phyloP scores from a whole-genome alignment of 192 early-diverging fungal species.

The Podila clonocystis region DNA sequence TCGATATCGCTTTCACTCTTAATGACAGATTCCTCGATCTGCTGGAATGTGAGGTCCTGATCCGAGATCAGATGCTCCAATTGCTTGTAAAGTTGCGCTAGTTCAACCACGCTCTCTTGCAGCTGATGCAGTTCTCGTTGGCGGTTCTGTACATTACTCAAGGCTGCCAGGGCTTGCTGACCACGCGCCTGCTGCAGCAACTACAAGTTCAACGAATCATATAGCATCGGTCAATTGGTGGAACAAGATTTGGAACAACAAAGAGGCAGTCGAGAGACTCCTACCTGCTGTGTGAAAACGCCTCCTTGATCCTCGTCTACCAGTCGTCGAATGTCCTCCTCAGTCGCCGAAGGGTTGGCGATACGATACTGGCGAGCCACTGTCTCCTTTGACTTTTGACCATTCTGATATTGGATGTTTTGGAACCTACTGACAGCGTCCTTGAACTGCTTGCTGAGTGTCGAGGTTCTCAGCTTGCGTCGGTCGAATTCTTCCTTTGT shows the following conservation, averaged over 20 bases:
- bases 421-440: slow-evolving; percentile 40
- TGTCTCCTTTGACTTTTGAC: slow-evolving; percentile 46
- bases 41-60: slow-evolving; percentile 31
- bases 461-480: slow-evolving; percentile 44
- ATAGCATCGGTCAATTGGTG: background rate
- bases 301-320: slow-evolving; percentile 32
- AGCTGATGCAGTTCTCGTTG: slow-evolving; percentile 31
- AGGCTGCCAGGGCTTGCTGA: slow-evolving; percentile 27
- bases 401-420: slow-evolving; percentile 33
- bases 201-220: background rate
- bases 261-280: background rate
- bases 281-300: slow-evolving; percentile 41
- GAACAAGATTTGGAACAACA: background rate
- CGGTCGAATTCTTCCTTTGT: slow-evolving; percentile 45
- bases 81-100: slow-evolving; percentile 28
- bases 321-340: slow-evolving; percentile 27
- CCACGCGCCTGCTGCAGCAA: slow-evolving; percentile 39
- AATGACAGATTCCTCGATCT: slow-evolving; percentile 30
- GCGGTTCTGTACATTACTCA: slow-evolving; percentile 39
- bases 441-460: slow-evolving; percentile 44
- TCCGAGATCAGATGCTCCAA: slow-evolving; percentile 41
- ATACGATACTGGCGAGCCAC: slow-evolving; percentile 39
- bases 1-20: slow-evolving; percentile 30
- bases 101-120: slow-evolving; percentile 37
- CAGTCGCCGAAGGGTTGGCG: slow-evolving; percentile 35